phyloP scores from a whole-genome alignment of 805 yeast species.

The Myxozyma mucilagina region DNA sequence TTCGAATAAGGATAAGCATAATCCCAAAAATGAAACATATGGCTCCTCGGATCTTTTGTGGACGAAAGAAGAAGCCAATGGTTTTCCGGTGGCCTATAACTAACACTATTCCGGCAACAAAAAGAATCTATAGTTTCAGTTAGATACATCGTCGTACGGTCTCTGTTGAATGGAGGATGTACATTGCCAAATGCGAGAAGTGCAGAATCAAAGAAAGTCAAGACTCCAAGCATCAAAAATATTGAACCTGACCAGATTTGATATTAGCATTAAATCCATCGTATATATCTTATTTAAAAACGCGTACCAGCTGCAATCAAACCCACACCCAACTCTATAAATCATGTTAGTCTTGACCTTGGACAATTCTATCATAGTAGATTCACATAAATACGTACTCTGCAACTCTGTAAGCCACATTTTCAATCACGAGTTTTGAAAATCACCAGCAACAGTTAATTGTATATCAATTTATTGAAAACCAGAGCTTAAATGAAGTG shows the following conservation, averaged over 20 bases:
- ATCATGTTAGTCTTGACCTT: not conserved
- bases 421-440: not conserved
- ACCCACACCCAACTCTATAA: conserved; percentile 82
- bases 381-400: conserved; percentile 38
- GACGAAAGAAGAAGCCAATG: conserved; percentile 77
- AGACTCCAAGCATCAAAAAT: conserved; percentile 76
- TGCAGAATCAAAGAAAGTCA: conserved; percentile 86
- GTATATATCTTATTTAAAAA: not conserved
- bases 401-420: conserved; percentile 44
- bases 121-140: conserved; percentile 47
- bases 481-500: too few species aligned
- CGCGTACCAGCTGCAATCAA: conserved; percentile 74
- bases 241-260: conserved; percentile 49
- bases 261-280: too few species aligned
- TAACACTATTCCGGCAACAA: conserved; percentile 76
- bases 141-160: not conserved
- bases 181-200: conserved; percentile 86
- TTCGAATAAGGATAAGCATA: conserved; percentile 66
- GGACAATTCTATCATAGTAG: not conserved
- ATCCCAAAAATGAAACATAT: conserved; percentile 77
- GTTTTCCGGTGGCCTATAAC: conserved; percentile 89
- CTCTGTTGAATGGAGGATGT: conserved; percentile 16
- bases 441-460: too few species aligned
- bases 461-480: too few species aligned
- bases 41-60: conserved; percentile 83